Percentiles rank a stretch among this genome's conserved stretches.
Evolutionary conservation across 2,329 filamentous ascomycete genomes (phyloP).

Genomic region (Ascochyta lentis): DNA sequence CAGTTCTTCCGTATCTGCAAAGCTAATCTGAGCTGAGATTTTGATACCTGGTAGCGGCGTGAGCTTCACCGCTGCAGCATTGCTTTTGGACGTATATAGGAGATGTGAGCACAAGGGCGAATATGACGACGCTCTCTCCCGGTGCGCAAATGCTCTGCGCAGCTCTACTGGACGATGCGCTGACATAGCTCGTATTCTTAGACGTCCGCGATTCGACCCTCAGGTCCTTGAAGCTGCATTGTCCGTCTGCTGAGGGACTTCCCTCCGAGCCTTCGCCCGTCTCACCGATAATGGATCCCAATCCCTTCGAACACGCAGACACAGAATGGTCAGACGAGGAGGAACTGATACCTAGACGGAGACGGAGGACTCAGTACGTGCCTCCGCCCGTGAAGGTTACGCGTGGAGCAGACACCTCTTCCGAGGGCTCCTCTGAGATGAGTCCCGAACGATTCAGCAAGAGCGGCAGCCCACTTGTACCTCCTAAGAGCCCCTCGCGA

Average conservation of each 20-base stretch:
- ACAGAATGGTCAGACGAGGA: slow-evolving; percentile 49
- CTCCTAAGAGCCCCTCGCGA: slow-evolving; percentile 46
- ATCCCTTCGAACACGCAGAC: slow-evolving; percentile 42
- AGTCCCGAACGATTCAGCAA: slow-evolving; percentile 29
- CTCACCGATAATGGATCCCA: slow-evolving; percentile 29
- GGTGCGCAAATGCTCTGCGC: slow-evolving; percentile 22
- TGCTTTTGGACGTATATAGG: slow-evolving; percentile 14
- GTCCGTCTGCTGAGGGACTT: slow-evolving; percentile 46
- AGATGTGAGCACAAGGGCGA: slow-evolving; percentile 20
- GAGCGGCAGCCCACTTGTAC: slow-evolving; percentile 37
- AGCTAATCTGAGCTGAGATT: slow-evolving; percentile 14
- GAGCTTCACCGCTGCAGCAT: slow-evolving; percentile 12
- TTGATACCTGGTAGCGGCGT: slow-evolving; percentile 6
- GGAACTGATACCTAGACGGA: slow-evolving; percentile 42
- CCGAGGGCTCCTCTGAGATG: slow-evolving; percentile 33
- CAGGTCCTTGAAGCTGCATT: slow-evolving; percentile 45
- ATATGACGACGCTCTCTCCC: slow-evolving; percentile 38
- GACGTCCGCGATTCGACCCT: slow-evolving; percentile 48
- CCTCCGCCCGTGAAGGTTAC: slow-evolving; percentile 36
- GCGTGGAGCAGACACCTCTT: slow-evolving; percentile 33
- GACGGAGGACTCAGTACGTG: slow-evolving; percentile 38
- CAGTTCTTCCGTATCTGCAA: slow-evolving; percentile 3
- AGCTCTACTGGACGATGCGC: slow-evolving; percentile 21
- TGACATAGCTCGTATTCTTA: slow-evolving; percentile 32
- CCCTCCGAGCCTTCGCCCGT: slow-evolving; percentile 29